phyloP scores from a whole-genome alignment of 371 early-diverging fungal species.

The Circinella minor region DNA sequence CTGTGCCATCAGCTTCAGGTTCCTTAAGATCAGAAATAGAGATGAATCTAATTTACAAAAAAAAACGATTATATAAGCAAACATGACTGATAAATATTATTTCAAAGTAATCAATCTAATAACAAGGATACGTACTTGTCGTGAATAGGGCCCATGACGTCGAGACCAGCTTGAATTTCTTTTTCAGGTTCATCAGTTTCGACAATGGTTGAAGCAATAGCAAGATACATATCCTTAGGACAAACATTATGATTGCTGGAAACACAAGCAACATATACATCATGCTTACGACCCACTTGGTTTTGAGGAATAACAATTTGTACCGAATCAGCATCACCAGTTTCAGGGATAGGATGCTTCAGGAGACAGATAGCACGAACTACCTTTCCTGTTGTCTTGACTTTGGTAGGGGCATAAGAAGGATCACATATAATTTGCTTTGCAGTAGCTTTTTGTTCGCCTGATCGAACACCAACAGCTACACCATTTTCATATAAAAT shows the following conservation, averaged over 20 bases:
- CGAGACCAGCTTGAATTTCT: constrained; percentile 89
- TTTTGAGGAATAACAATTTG: constrained; percentile 98
- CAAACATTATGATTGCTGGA: constrained; percentile 91
- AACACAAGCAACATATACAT: constrained; percentile 95
- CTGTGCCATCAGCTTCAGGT: constrained; percentile 83
- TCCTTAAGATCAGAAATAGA: constrained; percentile 81
- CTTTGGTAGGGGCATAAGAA: constrained; percentile 84
- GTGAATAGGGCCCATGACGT: constrained; percentile 87
- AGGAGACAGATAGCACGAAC: constrained; percentile 96
- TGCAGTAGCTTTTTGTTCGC: constrained; percentile 82
- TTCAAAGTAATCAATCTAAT: neutral
- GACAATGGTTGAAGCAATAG: constrained; percentile 95
- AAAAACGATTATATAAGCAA: neutral
- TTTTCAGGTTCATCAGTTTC: constrained; percentile 88
- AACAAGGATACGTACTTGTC: constrained; percentile 64
- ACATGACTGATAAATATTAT: neutral
- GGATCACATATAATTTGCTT: constrained; percentile 96
- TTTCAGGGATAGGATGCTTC: constrained; percentile 91
- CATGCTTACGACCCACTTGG: constrained; percentile 89
- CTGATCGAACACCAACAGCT: constrained; percentile 89
- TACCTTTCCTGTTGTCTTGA: constrained; percentile 82
- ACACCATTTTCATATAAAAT: constrained; percentile 86
- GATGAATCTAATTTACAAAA: constrained; percentile 61
- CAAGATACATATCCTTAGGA: constrained; percentile 86
- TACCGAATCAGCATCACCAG: constrained; percentile 84